phyloP scores from a whole-genome alignment of 2,329 filamentous ascomycete genomes.

The Penicillium sp. region DNA sequence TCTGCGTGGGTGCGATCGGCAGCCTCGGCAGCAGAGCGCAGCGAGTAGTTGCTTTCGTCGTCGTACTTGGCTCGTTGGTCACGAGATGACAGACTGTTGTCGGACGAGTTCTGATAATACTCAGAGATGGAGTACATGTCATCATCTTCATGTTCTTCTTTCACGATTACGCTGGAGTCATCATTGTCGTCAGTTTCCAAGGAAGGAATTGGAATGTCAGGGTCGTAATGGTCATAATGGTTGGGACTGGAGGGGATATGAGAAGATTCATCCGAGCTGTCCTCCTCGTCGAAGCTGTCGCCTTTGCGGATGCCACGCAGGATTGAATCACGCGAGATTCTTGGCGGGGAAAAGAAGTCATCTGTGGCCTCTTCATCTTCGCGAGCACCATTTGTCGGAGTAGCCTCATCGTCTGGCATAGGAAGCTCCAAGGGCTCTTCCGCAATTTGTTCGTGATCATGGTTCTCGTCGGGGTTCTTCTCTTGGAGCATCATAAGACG shows the following conservation, averaged over 20 bases:
- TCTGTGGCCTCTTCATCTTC: conserved; percentile 51
- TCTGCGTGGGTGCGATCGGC: conserved; percentile 3
- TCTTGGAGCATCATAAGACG: conserved; percentile 83
- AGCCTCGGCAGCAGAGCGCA: conserved; percentile 37
- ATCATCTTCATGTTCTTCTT: conserved; percentile 62
- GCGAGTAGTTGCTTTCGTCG: conserved; percentile 61
- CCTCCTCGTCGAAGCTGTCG: conserved; percentile 60
- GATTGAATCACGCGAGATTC: conserved; percentile 92
- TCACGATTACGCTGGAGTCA: conserved; percentile 66
- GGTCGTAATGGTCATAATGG: conserved; percentile 68
- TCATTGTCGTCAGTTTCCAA: conserved; percentile 68
- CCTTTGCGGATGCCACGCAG: conserved; percentile 76
- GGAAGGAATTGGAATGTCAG: conserved; percentile 86
- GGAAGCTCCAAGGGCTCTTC: conserved; percentile 6
- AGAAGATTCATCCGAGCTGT: conserved; percentile 66
- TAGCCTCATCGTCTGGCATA: background rate
- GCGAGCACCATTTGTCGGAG: background rate
- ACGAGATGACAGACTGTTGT: conserved; percentile 30
- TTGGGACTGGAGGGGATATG: conserved; percentile 61
- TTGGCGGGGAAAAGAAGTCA: conserved; percentile 64
- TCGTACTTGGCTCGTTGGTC: conserved; percentile 47
- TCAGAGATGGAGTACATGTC: conserved; percentile 68
- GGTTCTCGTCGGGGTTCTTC: conserved; percentile 39
- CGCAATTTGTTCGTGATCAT: conserved; percentile 13
- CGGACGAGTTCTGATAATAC: conserved; percentile 58